Base-by-base conservation (phyloP, 1,284 basidiomycete genomes). In the Afroboletus lepidellus region DNA sequence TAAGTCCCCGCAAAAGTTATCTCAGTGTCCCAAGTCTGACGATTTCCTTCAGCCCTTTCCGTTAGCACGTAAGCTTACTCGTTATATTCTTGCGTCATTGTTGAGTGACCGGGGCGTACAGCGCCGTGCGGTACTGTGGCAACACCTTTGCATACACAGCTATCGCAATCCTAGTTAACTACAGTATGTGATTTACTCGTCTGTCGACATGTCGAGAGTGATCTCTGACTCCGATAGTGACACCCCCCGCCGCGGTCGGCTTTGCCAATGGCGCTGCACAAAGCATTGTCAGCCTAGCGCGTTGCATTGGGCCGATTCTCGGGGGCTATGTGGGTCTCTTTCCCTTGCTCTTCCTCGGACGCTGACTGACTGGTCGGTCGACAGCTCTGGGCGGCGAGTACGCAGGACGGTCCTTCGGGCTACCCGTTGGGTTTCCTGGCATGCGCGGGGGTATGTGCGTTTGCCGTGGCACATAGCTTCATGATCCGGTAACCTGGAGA, bases 261-360 rank as follows among this genome's bases (percentile, higher is more conserved):
- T 81, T 84, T 55, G 86, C 89, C 3, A 92, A 92, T 60, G 90
- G 90, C 18, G 81, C 88, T 36, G 89, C 87, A 0, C 89, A 92
- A 67, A 90, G 87, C 64, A 89, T 90, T 36, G 90, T 90, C 58
- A 90, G 87, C 64, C 79, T 92, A 29, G 88, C 88, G 18, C 80
- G 89, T 34, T 91, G 87, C 67, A 61, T 86, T 30, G 89, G 89
- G 16, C 89, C 89, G 33, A 79, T 90, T 36, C 74, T 90, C n/a
- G 87, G 87, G 43, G 87, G 88, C 41, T 85, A 81, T 62, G 87
- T 88, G 60, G 66, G 85, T 44, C 20, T 7, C 76, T 11, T 42
- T 13, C 9, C 15, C 6, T 9, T 7, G 8, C n/a, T n/a, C 41
- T 25, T 0, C 12, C 23, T 15, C 13, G 13, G 30, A 25, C 15